These are phyloP conservation scores for Cutaneotrichosporon dermatis DNA, from an alignment of 1,284 basidiomycete genomes.

Conservation along the genomic window DNA sequence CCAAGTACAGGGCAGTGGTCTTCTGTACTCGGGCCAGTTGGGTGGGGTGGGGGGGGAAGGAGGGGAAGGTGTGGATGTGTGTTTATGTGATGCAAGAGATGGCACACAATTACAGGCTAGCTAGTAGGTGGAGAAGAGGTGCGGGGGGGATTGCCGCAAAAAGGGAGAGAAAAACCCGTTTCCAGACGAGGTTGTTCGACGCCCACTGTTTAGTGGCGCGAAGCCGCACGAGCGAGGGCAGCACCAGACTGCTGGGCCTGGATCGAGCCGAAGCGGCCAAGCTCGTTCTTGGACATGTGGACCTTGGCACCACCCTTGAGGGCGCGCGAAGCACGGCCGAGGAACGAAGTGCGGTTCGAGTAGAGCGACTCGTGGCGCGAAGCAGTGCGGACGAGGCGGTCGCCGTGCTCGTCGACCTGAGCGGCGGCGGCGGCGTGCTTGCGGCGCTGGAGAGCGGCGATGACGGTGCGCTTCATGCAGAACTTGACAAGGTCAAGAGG, in stretches of 20 bases:
- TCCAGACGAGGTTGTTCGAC: not conserved
- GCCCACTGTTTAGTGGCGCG: slow-evolving; percentile 22
- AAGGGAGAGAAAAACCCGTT: slow-evolving; percentile 2
- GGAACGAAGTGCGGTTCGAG: slow-evolving; percentile 51
- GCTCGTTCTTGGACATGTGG: slow-evolving; percentile 51
- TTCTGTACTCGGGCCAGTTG: not conserved
- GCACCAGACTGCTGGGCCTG: slow-evolving; percentile 51
- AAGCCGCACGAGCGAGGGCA: slow-evolving; percentile 39
- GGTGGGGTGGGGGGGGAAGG: not conserved
- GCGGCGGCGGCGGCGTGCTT: slow-evolving; percentile 54
- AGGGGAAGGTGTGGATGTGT: slow-evolving; percentile 1
- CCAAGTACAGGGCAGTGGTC: slow-evolving; percentile 15
- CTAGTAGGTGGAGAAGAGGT: slow-evolving; percentile 7
- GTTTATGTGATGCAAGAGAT: slow-evolving; percentile 22
- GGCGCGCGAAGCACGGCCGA: slow-evolving; percentile 39
- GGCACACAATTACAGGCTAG: slow-evolving; percentile 26
- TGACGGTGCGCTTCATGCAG: slow-evolving; percentile 85
- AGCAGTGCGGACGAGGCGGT: slow-evolving; percentile 78
- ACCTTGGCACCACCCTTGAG: slow-evolving; percentile 47
- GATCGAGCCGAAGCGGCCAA: slow-evolving; percentile 49
- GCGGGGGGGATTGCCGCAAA: slow-evolving; percentile 6
- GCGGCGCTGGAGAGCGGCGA: slow-evolving; percentile 74
- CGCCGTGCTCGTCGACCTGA: slow-evolving; percentile 55
- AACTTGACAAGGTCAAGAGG: slow-evolving; percentile 96
- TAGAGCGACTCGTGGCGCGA: slow-evolving; percentile 93